A percentile compares a stretch with the other conserved stretches of the same genome.
These are phyloP conservation scores for Mycena floridula DNA, from an alignment of 768 basidiomycete genomes.

Conservation along the genomic window DNA sequence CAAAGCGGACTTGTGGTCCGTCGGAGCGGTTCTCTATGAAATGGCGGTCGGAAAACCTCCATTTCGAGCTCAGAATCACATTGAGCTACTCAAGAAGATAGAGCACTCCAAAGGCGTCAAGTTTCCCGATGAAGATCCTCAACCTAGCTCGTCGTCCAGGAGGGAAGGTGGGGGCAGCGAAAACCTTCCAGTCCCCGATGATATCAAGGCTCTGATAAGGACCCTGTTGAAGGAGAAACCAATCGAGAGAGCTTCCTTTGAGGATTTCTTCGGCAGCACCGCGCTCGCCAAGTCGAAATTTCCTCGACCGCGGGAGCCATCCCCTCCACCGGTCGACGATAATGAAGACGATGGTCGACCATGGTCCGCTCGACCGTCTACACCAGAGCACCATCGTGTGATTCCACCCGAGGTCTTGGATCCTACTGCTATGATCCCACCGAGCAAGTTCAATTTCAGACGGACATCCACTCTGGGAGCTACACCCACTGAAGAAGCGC, in stretches of 20 bases:
- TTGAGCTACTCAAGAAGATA: constrained; percentile 90
- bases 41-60: constrained; percentile 93
- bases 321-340: constrained; percentile 20
- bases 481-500: background rate
- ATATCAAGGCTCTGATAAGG: constrained; percentile 86
- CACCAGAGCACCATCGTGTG: constrained; percentile 67
- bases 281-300: constrained; percentile 78
- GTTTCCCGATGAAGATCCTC: constrained; percentile 87
- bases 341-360: constrained; percentile 18
- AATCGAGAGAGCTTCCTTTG: constrained; percentile 78
- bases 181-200: constrained; percentile 58
- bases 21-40: constrained; percentile 94
- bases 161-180: constrained; percentile 41
- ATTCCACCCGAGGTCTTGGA: constrained; percentile 80
- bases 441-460: constrained; percentile 74
- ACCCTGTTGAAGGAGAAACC: constrained; percentile 80
- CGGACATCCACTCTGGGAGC: constrained; percentile 17
- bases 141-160: constrained; percentile 34
- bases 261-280: constrained; percentile 84
- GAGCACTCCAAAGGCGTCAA: constrained; percentile 87
- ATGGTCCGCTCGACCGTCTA: constrained; percentile 34
- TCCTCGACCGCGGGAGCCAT: constrained; percentile 42
- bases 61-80: constrained; percentile 92
- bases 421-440: constrained; percentile 75
- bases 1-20: constrained; percentile 97